Evolutionary conservation across 768 basidiomycete genomes (phyloP).

Genomic region (Pulveroboletus ravenelii): DNA sequence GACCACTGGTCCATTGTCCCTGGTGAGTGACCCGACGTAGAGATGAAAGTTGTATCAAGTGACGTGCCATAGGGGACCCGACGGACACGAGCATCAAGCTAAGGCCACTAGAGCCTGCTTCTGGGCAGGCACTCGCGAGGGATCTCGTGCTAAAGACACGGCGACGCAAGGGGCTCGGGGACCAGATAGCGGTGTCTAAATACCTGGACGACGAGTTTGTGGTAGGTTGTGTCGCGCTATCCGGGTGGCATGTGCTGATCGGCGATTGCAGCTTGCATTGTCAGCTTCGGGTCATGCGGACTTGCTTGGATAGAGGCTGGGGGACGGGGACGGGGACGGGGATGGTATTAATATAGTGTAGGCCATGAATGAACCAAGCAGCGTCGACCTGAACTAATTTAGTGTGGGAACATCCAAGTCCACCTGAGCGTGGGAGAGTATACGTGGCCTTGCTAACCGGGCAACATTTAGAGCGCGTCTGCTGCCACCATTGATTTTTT

Average conservation of each 20-base stretch:
- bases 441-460: slow-evolving; percentile 42
- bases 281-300: slow-evolving; percentile 97
- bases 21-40: slow-evolving; percentile 43
- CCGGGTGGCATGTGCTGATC: slow-evolving; percentile 5
- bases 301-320: slow-evolving; percentile 72
- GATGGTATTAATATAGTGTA: slow-evolving; percentile 16
- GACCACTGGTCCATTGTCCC: slow-evolving; percentile 99
- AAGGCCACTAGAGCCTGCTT: slow-evolving; percentile 93
- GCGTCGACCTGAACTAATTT: not conserved
- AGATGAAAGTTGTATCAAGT: not conserved
- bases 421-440: slow-evolving; percentile 36
- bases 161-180: slow-evolving; percentile 91
- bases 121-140: slow-evolving; percentile 89
- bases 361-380: slow-evolving; percentile 2
- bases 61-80: slow-evolving; percentile 69
- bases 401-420: not conserved
- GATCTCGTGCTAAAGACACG: slow-evolving; percentile 97
- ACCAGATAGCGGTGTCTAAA: slow-evolving; percentile 96
- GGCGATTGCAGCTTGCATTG: slow-evolving; percentile 66
- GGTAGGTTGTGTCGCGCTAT: slow-evolving; percentile 41
- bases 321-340: no score
- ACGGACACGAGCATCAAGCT: slow-evolving; percentile 97
- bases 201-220: slow-evolving; percentile 97
- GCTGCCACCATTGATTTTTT: slow-evolving; percentile 3
- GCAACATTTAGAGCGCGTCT: slow-evolving; percentile 31